Base-by-base conservation (phyloP, 805 yeast species). In the Myxozyma melibiosi region DNA sequence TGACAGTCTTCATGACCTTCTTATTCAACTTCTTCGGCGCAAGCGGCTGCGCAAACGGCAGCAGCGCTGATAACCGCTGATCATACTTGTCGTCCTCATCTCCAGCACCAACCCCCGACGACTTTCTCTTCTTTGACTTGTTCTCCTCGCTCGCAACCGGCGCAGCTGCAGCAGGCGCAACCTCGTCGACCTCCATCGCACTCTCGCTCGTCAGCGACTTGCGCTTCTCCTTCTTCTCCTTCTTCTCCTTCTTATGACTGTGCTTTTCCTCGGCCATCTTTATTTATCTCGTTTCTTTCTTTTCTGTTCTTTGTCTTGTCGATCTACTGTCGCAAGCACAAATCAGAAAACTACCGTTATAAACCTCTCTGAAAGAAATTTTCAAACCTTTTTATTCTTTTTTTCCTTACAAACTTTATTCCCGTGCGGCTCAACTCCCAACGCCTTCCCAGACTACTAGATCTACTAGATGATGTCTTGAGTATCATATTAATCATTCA, bases 1-100 rank as follows among this genome's bases (percentile, higher is more conserved):
- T 94, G 63, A 94, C 95, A 43, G 96, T 89, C 78, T 94, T 94
- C 70, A 95, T 81, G 16, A 92, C 86, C 76, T 92, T 94, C 77
- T 94, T 94, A 79, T 94, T 94, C 71, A 92, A 78, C 74, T 94
- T 94, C 78, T 94, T 94, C 42, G 96, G 83, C 14, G 99, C 99
- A 67, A 94, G 80, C 59, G 99, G 99, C 69, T 84, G 79, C 53
- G 99, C 97, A 74, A 94, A 92, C 53, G 96, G 86, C 66, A 94
- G 80, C 57, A 87, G 84, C 20, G 97, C 97, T 49, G 96, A 85
- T 75, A 94, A 76, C 76, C 97, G 85, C 70, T 81, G 80, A 62
- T 94, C 99, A 76, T 94, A 94, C 82, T 92, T 90, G 73, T 89
- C 96, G 2, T 53, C 63, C 18, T 48, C 65, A 38, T 56, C 67